These are phyloP conservation scores for Claviceps sp. DNA, from an alignment of 2,329 filamentous ascomycete genomes.

Conservation along the genomic window DNA sequence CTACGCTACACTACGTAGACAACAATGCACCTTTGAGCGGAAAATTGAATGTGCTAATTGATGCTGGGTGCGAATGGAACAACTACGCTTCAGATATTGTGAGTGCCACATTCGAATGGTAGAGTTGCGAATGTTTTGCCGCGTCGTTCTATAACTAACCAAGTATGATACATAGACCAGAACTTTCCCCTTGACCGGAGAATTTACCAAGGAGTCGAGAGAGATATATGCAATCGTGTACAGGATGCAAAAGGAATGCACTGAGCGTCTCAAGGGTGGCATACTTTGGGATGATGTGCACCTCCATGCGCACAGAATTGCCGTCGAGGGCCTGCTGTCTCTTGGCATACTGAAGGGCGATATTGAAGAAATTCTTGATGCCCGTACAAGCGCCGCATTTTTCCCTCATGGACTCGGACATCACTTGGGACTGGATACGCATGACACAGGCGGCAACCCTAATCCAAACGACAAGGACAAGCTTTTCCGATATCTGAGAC, in stretches of 20 bases:
- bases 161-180: slow-evolving; percentile 45
- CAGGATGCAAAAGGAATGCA: slow-evolving; percentile 74
- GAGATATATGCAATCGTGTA: slow-evolving; percentile 74
- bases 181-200: slow-evolving; percentile 69
- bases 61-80: slow-evolving; percentile 67
- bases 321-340: slow-evolving; percentile 63
- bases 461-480: slow-evolving; percentile 68
- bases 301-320: slow-evolving; percentile 63
- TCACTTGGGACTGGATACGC: slow-evolving; percentile 85
- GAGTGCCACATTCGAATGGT: slow-evolving; percentile 11
- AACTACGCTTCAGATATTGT: slow-evolving; percentile 60
- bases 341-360: slow-evolving; percentile 62
- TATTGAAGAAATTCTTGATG: slow-evolving; percentile 60
- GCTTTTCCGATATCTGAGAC: slow-evolving; percentile 77
- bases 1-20: slow-evolving; percentile 77
- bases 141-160: background rate
- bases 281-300: slow-evolving; percentile 75
- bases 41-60: slow-evolving; percentile 70
- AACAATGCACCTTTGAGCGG: slow-evolving; percentile 57
- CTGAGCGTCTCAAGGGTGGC: slow-evolving; percentile 57
- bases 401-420: slow-evolving; percentile 87
- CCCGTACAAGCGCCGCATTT: slow-evolving; percentile 76
- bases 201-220: slow-evolving; percentile 55
- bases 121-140: background rate
- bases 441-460: slow-evolving; percentile 70